phyloP scores from a whole-genome alignment of 306 rosid genomes.

The Quercus engelmannii region DNA sequence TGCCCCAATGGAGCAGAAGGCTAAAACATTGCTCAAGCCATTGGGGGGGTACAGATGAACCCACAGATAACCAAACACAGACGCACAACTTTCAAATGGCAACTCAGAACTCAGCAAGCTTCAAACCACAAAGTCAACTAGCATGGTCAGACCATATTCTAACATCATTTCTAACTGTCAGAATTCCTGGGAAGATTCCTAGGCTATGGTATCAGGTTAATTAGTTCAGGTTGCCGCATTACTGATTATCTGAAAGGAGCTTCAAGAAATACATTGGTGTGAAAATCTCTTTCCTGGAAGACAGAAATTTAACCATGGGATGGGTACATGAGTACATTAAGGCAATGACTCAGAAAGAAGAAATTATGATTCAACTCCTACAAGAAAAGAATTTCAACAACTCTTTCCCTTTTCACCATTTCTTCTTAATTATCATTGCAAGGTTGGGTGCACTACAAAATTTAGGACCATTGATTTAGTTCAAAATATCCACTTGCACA shows the following conservation, averaged over 20 bases:
- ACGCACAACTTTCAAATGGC: conserved; percentile 10
- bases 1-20: conserved; percentile 1
- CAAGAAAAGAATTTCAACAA: too few species aligned
- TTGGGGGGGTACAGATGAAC: conserved; percentile 1
- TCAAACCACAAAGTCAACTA: neutral
- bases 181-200: neutral
- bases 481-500: too few species aligned
- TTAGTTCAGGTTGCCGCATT: neutral
- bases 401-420: too few species aligned
- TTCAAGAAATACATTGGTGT: conserved; percentile 97
- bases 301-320: neutral
- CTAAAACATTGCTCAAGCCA: conserved; percentile 3
- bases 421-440: too few species aligned
- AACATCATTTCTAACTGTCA: neutral
- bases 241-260: conserved; percentile 44
- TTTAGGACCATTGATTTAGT: too few species aligned
- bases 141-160: conserved; percentile 15
- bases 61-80: conserved; percentile 11
- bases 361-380: too few species aligned
- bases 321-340: too few species aligned
- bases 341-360: too few species aligned
- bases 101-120: neutral
- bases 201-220: conserved; percentile 4
- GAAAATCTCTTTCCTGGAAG: conserved; percentile 82
- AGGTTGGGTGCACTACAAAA: too few species aligned